Evolutionary conservation across 2,329 filamentous ascomycete species (phyloP).

Genomic region (Ophiostoma novo-ulmi): DNA sequence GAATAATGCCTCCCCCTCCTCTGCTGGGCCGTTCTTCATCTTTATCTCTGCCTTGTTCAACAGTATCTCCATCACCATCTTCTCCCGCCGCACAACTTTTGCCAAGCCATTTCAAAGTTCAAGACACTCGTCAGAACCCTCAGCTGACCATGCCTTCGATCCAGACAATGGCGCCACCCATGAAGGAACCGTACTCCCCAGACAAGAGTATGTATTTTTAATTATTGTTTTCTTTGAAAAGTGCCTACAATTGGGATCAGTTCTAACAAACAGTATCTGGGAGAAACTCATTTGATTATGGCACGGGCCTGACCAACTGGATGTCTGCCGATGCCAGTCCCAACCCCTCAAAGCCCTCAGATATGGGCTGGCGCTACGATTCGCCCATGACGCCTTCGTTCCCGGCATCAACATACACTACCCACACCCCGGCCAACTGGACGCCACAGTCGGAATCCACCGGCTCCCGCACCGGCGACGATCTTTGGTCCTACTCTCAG

Average conservation of each 20-base stretch:
- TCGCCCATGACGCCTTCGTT: slow-evolving; percentile 48
- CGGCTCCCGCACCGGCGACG: slow-evolving; percentile 35
- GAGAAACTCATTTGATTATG: slow-evolving; percentile 34
- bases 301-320: slow-evolving; percentile 42
- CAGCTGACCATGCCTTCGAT: slow-evolving; percentile 43
- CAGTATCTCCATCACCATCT: not conserved
- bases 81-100: not conserved
- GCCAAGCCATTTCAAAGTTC: slow-evolving; percentile 27
- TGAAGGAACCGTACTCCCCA: slow-evolving; percentile 40
- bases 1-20: slow-evolving; percentile 4
- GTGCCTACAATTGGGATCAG: not conserved
- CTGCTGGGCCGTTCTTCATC: not conserved
- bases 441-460: slow-evolving; percentile 38
- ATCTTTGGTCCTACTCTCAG: slow-evolving; percentile 40
- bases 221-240: not conserved
- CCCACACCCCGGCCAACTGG: slow-evolving; percentile 43
- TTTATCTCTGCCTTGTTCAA: not conserved
- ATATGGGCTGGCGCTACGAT: slow-evolving; percentile 47
- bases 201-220: slow-evolving; percentile 41
- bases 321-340: slow-evolving; percentile 41
- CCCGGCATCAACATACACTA: slow-evolving; percentile 37
- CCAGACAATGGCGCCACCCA: slow-evolving; percentile 43
- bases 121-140: slow-evolving; percentile 38
- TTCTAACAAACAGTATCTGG: slow-evolving; percentile 28
- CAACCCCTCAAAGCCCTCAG: slow-evolving; percentile 40